Evolutionary conservation across 2,329 filamentous ascomycete species (phyloP).

Genomic region (Hypoxylon sp.): DNA sequence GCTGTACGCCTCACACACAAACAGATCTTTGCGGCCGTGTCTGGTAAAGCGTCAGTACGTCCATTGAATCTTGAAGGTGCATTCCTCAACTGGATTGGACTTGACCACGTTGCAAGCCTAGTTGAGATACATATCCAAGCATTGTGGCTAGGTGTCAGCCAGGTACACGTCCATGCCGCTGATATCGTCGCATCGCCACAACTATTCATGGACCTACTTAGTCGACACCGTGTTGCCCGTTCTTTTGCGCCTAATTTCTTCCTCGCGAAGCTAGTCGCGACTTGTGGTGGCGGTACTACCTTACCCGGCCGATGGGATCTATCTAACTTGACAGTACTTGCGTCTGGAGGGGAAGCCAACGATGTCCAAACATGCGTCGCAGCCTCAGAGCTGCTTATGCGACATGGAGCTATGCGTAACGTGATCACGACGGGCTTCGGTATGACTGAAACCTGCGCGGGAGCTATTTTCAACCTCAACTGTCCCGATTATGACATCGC

Average conservation of each 20-base stretch:
- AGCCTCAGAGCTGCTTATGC: constrained; percentile 50
- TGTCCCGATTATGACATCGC: constrained; percentile 60
- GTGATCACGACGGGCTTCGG: constrained; percentile 62
- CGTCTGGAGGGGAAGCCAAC: constrained; percentile 65
- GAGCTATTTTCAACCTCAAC: constrained; percentile 59
- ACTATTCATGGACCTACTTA: constrained; percentile 59
- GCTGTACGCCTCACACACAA: constrained; percentile 61
- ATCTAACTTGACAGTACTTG: constrained; percentile 51
- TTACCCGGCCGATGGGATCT: constrained; percentile 48
- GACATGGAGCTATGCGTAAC: constrained; percentile 53
- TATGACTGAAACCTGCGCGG: constrained; percentile 69
- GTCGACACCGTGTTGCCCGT: constrained; percentile 58
- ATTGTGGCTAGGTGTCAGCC: constrained; percentile 57
- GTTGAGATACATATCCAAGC: constrained; percentile 67
- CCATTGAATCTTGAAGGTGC: constrained; percentile 51
- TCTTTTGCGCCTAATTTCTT: constrained; percentile 62
- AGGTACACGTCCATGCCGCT: constrained; percentile 62
- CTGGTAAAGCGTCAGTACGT: constrained; percentile 56
- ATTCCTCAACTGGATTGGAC: constrained; percentile 64
- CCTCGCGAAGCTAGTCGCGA: constrained; percentile 48
- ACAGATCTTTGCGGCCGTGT: constrained; percentile 60
- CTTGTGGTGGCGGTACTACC: background rate
- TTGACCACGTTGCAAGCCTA: constrained; percentile 69
- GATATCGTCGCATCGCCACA: constrained; percentile 58
- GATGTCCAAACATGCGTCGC: constrained; percentile 53